Evolutionary conservation across 306 rosid genomes (phyloP), one percentile per base, ranked within the genome.

Genomic region (Gillenia trifoliata): DNA sequence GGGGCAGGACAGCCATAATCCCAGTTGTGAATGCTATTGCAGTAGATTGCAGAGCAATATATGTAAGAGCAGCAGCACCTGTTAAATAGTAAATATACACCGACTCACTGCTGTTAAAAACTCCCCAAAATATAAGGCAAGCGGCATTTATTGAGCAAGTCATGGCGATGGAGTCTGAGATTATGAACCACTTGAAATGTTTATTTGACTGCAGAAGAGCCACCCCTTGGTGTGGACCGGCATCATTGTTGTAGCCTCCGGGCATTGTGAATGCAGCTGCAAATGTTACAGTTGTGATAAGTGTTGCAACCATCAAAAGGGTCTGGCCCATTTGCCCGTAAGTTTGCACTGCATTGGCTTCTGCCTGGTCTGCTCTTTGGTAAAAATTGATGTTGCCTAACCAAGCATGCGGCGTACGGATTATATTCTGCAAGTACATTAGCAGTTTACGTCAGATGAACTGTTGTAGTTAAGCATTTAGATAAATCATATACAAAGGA

Each of bases 191-290:
- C 23, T 16, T 43, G 36, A 68, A 30, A 2, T 8, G 0, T 33
- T 33, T 9, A 30, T 19, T 64, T 34, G 45, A 64, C 25, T 33
- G 3, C 25, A 33, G 68, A 30, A 64, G 26, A 64, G 47, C 28
- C 68, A 2, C 16, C 15, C 68, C 68, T 64, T 64, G 13, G 47
- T 64, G 19, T 45, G n/a, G 16, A 8, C 57, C 36, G 6, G 7
- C 6, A 20, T 68, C 6, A 11, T 45, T 17, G 57, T 45, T 45
- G 40, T 13, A 68, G 33, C 72, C 72, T 41, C 38, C 57, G 0
- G 72, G 57, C 59, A n/a, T 68, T 68, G 72, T 68, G 72, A 68
- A 68, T 1, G 40, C 57, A 1, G 59, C 72, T 45, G 40, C 8
- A 45, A 68, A 68, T 8, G 72, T 68, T 6, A 68, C 31, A 7